Evolutionary conservation across 2,329 filamentous ascomycete genomes (phyloP).

Genomic region (Diplodia sapinea): DNA sequence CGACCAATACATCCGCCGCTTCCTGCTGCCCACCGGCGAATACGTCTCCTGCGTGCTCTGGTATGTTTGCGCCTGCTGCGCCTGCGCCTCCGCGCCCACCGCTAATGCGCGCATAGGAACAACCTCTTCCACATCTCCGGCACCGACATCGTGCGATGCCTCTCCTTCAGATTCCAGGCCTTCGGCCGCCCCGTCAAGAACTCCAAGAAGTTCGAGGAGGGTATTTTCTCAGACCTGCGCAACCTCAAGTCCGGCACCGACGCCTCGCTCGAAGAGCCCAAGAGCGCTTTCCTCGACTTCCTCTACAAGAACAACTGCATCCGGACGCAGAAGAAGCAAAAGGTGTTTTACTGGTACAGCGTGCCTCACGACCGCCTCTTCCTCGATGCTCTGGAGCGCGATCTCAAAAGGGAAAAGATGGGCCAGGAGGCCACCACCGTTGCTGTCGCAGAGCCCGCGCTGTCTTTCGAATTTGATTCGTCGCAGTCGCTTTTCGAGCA

Average conservation of each 20-base stretch:
- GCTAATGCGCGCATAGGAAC: constrained; percentile 65
- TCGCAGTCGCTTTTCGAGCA: constrained; percentile 99
- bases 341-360: constrained; percentile 99
- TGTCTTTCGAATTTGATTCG: constrained; percentile 99
- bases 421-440: constrained; percentile 96
- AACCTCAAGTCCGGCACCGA: constrained; percentile 98
- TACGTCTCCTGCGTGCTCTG: constrained; percentile 98
- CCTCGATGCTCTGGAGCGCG: constrained; percentile 94
- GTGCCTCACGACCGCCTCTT: constrained; percentile 97
- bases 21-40: constrained; percentile 94
- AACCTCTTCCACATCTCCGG: constrained; percentile 99
- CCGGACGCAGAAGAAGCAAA: constrained; percentile 99
- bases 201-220: constrained; percentile 99
- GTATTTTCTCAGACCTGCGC: constrained; percentile 97
- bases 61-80: constrained; percentile 51
- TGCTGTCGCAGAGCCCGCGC: constrained; percentile 92
- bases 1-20: constrained; percentile 95
- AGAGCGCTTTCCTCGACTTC: constrained; percentile 97
- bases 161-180: constrained; percentile 97
- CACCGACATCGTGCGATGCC: constrained; percentile 96
- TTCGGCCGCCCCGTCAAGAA: constrained; percentile 99
- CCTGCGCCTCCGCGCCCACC: constrained; percentile 2
- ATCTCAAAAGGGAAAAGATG: constrained; percentile 99
- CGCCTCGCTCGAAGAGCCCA: constrained; percentile 96
- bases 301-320: constrained; percentile 99